phyloP scores from a whole-genome alignment of 495 filamentous ascomycete genomes.

The Gamarada debralockiae region DNA sequence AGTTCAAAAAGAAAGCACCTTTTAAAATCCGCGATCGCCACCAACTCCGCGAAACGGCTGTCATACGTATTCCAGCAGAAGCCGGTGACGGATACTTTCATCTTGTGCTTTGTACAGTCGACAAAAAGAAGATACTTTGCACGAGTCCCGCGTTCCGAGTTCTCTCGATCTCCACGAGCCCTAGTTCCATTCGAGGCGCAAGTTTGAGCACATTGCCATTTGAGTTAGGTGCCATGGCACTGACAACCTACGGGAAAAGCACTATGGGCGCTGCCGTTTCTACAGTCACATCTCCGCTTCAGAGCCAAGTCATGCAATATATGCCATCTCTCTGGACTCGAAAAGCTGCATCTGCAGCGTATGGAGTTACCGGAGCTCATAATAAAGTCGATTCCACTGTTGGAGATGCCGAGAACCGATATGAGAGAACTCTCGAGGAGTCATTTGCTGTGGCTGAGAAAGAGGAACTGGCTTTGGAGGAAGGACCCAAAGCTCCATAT shows the following conservation, averaged over 20 bases:
- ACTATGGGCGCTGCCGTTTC: slow-evolving; percentile 42
- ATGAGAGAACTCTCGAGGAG: slow-evolving; percentile 17
- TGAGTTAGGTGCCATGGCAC: slow-evolving; percentile 57
- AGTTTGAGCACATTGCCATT: slow-evolving; percentile 60
- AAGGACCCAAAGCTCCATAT: slow-evolving; percentile 53
- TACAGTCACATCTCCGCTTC: slow-evolving; percentile 40
- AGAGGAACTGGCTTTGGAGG: slow-evolving; percentile 32
- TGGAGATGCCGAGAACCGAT: slow-evolving; percentile 20
- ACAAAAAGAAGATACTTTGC: slow-evolving; percentile 51
- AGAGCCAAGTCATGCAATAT: slow-evolving; percentile 35
- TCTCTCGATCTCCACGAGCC: slow-evolving; percentile 53
- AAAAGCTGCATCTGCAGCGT: slow-evolving; percentile 38
- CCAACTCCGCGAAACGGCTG: slow-evolving; percentile 52
- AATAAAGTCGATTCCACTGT: slow-evolving; percentile 31
- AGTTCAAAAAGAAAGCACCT: slow-evolving; percentile 48
- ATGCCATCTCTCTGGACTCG: slow-evolving; percentile 41
- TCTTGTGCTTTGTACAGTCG: slow-evolving; percentile 54
- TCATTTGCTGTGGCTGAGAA: slow-evolving; percentile 19
- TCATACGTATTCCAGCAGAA: slow-evolving; percentile 58
- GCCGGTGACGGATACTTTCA: slow-evolving; percentile 65
- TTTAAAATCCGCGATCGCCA: slow-evolving; percentile 42
- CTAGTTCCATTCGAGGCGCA: slow-evolving; percentile 58
- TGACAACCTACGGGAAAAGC: slow-evolving; percentile 46
- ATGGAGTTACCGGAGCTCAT: slow-evolving; percentile 34
- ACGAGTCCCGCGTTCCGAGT: slow-evolving; percentile 62